Evolutionary conservation across 2,329 filamentous ascomycete species (phyloP).

Genomic region (Colletotrichum simmondsii): DNA sequence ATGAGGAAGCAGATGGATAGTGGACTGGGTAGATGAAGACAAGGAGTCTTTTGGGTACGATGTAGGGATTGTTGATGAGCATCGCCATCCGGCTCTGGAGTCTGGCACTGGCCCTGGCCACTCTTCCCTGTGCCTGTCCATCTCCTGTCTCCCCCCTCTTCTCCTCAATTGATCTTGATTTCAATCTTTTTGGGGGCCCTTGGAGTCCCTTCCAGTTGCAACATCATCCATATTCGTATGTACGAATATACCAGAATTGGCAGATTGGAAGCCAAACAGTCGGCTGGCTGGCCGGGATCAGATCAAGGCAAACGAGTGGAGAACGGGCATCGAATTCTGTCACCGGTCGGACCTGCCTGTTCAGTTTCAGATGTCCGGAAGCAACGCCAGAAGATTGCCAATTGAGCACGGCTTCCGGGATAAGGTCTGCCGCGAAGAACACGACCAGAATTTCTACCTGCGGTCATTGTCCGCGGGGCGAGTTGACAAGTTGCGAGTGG

Average conservation of each 20-base stretch:
- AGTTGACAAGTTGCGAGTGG: slow-evolving; percentile 21
- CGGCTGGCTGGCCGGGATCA: slow-evolving; percentile 19
- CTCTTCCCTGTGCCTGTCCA: background rate
- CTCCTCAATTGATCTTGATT: background rate
- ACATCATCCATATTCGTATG: background rate
- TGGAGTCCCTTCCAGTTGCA: background rate
- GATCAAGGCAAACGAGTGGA: slow-evolving; percentile 32
- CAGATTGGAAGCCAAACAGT: slow-evolving; percentile 11
- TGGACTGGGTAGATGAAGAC: background rate
- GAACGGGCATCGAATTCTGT: slow-evolving; percentile 15
- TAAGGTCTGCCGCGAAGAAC: slow-evolving; percentile 2
- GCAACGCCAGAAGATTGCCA: slow-evolving; percentile 28
- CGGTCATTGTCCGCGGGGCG: slow-evolving; percentile 22
- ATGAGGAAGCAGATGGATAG: background rate
- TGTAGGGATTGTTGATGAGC: slow-evolving; percentile 8
- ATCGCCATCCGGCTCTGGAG: background rate
- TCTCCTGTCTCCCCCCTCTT: background rate
- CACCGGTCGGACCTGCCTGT: slow-evolving; percentile 30
- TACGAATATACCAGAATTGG: background rate
- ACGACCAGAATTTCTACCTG: slow-evolving; percentile 18
- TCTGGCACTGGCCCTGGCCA: background rate
- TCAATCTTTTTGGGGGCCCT: background rate
- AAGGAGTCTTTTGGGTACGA: background rate
- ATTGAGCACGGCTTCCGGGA: slow-evolving; percentile 29
- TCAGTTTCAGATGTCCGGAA: slow-evolving; percentile 34